Percentiles rank a stretch among this genome's conserved stretches.
These are phyloP conservation scores for Agroathelia rolfsii DNA, from an alignment of 1,284 basidiomycete species.

Conservation along the genomic window DNA sequence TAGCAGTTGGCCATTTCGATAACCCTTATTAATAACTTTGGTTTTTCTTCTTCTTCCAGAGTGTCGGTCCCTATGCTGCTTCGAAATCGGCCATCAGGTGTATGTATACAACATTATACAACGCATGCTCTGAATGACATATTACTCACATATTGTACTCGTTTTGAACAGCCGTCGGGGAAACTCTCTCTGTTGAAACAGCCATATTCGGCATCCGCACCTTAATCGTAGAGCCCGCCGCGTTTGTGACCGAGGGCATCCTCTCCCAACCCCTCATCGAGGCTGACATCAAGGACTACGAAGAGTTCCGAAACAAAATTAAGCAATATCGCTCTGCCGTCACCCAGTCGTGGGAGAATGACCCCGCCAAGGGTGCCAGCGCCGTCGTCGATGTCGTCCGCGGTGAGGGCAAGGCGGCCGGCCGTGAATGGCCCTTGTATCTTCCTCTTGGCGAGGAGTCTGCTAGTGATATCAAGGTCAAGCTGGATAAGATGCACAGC, in stretches of 20 bases:
- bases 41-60: constrained; percentile 17
- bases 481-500: constrained; percentile 12
- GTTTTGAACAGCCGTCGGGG: constrained; percentile 20
- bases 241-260: constrained; percentile 42
- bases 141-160: background rate
- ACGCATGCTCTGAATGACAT: background rate
- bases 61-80: constrained; percentile 33
- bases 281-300: constrained; percentile 18
- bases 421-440: constrained; percentile 5
- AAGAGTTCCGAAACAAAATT: constrained; percentile 11
- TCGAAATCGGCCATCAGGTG: constrained; percentile 50
- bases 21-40: constrained; percentile 1
- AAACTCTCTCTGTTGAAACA: constrained; percentile 41
- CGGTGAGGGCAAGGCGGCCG: constrained; percentile 4
- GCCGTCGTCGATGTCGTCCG: constrained; percentile 4
- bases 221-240: constrained; percentile 41
- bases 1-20: background rate
- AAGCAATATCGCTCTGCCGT: constrained; percentile 11
- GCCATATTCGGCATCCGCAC: constrained; percentile 42
- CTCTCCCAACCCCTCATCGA: constrained; percentile 11
- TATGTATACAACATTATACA: constrained; percentile 14
- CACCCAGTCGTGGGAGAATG: constrained; percentile 2
- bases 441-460: constrained; percentile 1
- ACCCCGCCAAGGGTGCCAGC: constrained; percentile 2
- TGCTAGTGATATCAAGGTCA: constrained; percentile 6